Evolutionary conservation across 345 rosid species (phyloP).

Genomic region (Rhizophora mangle): DNA sequence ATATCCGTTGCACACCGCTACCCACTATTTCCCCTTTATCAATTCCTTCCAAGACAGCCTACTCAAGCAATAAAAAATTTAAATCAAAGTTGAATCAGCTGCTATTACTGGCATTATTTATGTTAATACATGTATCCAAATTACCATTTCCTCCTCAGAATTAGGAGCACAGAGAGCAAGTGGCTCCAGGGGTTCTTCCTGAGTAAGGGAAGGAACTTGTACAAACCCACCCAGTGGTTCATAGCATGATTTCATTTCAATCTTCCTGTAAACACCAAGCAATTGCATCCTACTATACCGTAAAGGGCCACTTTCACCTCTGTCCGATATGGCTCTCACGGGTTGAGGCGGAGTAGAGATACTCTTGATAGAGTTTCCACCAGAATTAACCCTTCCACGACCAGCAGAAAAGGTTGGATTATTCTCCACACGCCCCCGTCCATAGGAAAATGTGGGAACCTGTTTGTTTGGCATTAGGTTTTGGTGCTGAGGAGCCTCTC

Average conservation of each 20-base stretch:
- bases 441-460: slow-evolving; percentile 49
- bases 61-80: slow-evolving; percentile 9
- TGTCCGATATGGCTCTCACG: slow-evolving; percentile 38
- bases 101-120: slow-evolving; percentile 15
- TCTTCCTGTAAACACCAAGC: slow-evolving; percentile 67
- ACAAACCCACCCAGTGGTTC: slow-evolving; percentile 52
- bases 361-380: slow-evolving; percentile 45
- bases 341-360: slow-evolving; percentile 43
- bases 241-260: slow-evolving; percentile 42
- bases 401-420: slow-evolving; percentile 53
- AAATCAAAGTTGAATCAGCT: slow-evolving; percentile 13
- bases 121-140: slow-evolving; percentile 6
- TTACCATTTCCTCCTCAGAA: slow-evolving; percentile 86
- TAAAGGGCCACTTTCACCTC: slow-evolving; percentile 57
- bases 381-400: slow-evolving; percentile 56
- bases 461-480: slow-evolving; percentile 58
- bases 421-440: slow-evolving; percentile 72
- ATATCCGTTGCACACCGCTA: slow-evolving; percentile 72
- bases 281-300: slow-evolving; percentile 72
- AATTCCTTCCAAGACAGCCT: slow-evolving; percentile 79
- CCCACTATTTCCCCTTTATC: slow-evolving; percentile 75
- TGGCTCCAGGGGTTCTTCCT: slow-evolving; percentile 71
- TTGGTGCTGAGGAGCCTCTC: slow-evolving; percentile 62
- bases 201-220: slow-evolving; percentile 69
- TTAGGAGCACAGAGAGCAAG: slow-evolving; percentile 68